Conservation (phyloP, 2,329 filamentous ascomycete species). For the Trichothecium sympodiale region DNA sequence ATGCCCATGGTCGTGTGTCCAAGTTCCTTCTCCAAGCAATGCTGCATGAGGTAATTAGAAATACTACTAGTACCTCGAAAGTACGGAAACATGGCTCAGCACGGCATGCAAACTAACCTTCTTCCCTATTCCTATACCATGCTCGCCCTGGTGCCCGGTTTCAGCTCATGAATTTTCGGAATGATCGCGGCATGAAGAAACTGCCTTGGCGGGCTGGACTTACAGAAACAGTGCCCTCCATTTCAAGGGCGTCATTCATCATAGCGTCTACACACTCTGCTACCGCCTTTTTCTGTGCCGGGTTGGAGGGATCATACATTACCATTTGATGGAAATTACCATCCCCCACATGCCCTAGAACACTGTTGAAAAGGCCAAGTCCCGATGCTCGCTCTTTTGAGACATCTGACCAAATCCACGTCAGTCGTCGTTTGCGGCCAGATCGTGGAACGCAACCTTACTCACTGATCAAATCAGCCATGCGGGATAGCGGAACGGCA, state of each 20-base stretch:
- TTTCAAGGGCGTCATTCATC: slow-evolving; percentile 57
- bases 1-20: slow-evolving; percentile 51
- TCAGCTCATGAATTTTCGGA: no score
- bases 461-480: slow-evolving; percentile 56
- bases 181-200: no score
- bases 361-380: slow-evolving; percentile 51
- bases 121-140: slow-evolving; percentile 61
- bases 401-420: slow-evolving; percentile 35
- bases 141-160: slow-evolving; percentile 37
- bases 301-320: slow-evolving; percentile 34
- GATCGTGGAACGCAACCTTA: no score
- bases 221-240: slow-evolving; percentile 58
- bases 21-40: slow-evolving; percentile 51
- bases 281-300: slow-evolving; percentile 41
- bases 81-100: background rate
- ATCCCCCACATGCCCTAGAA: slow-evolving; percentile 66
- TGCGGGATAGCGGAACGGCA: slow-evolving; percentile 60
- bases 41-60: slow-evolving; percentile 7
- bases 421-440: no score
- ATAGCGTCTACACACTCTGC: slow-evolving; percentile 54
- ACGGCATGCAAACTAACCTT: slow-evolving; percentile 44
- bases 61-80: no score
- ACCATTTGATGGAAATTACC: slow-evolving; percentile 59
- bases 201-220: slow-evolving; percentile 24
- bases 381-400: slow-evolving; percentile 55